These are phyloP conservation scores for Fagopyrum esculentum DNA, from an alignment of 148 eudicot genomes.

Conservation along the genomic window DNA sequence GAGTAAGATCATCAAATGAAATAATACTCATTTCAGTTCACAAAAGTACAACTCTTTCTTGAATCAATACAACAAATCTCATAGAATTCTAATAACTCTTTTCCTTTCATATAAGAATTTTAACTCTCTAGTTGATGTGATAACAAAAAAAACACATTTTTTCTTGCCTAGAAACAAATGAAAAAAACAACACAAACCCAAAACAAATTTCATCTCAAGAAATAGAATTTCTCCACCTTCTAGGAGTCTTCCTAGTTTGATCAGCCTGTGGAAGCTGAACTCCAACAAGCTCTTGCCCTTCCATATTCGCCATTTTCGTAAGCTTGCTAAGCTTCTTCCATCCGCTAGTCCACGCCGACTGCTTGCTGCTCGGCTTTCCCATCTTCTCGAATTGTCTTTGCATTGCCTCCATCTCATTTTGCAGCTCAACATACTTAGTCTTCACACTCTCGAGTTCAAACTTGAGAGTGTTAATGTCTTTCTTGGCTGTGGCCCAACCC, in stretches of 20 bases:
- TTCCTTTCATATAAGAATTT: not conserved
- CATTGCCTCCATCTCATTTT: conserved; percentile 65
- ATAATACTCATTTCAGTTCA: not conserved
- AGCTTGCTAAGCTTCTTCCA: conserved; percentile 91
- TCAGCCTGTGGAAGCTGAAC: conserved; percentile 34
- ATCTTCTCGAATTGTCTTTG: conserved; percentile 80
- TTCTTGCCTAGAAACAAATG: not conserved
- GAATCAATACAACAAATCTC: not conserved
- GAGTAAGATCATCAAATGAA: not conserved
- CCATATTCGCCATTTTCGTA: conserved; percentile 48
- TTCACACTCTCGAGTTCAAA: conserved; percentile 83
- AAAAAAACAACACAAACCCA: not conserved
- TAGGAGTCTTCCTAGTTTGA: conserved; percentile 45
- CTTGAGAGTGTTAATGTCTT: conserved; percentile 87
- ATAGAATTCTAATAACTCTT: not conserved
- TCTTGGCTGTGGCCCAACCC: conserved; percentile 88
- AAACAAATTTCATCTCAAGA: conserved; percentile 25
- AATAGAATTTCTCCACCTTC: conserved; percentile 98
- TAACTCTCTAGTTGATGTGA: not conserved
- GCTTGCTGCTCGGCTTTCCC: conserved; percentile 35
- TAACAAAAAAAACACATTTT: not conserved
- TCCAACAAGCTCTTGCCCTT: conserved; percentile 40
- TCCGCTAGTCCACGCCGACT: conserved; percentile 78
- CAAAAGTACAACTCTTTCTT: not conserved
- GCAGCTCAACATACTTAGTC: conserved; percentile 72